Evolutionary conservation across 345 rosid genomes (phyloP), one percentile per base, ranked within the genome.

Genomic region (Cardamine resedifolia): DNA sequence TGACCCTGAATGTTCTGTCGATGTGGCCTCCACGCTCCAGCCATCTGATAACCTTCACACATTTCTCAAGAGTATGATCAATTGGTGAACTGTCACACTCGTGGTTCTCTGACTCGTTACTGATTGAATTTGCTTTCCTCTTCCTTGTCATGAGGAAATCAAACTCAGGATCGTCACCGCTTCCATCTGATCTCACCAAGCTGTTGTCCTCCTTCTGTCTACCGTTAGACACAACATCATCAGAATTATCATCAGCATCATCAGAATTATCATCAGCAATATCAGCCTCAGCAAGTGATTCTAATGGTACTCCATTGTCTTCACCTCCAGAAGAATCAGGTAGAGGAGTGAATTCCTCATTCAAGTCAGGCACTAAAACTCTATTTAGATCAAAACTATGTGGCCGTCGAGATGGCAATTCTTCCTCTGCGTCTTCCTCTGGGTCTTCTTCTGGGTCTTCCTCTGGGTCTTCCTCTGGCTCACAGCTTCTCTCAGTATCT

Each of bases 361-460:
- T 96, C 79, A 96, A 68, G 77, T 91, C 98, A 33, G 98, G 99
- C 65, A 96, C 89, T 3, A 90, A 91, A 61, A 83, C 87, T 68
- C 85, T 81, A 78, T 95, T 91, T 45, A 95, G 83, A 73, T 95
- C 98, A 30, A 92, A 86, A 51, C 79, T 94, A 53, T 70, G 86
- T 7, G 90, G 81, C 60, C 70, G 39, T 4, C 70, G 76, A 19
- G 87, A 34, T 58, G 85, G 91, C 76, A 83, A 23, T 55, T 59
- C 57, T 64, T 81, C 72, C 9, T 81, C 77, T 7, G 80, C 79
- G 12, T 80, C 92, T 41, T 41, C 47, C 7, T 10, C 15, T 10
- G 41, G 41, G 0, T 36, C 39, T 66, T 81, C 74, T 8, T 81
- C 78, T 7, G 81, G 81, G 18, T 79, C 92, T 38, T 38, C 43